Conservation (phyloP, 164 flowering plant genomes). For the Umbellularia californica region DNA sequence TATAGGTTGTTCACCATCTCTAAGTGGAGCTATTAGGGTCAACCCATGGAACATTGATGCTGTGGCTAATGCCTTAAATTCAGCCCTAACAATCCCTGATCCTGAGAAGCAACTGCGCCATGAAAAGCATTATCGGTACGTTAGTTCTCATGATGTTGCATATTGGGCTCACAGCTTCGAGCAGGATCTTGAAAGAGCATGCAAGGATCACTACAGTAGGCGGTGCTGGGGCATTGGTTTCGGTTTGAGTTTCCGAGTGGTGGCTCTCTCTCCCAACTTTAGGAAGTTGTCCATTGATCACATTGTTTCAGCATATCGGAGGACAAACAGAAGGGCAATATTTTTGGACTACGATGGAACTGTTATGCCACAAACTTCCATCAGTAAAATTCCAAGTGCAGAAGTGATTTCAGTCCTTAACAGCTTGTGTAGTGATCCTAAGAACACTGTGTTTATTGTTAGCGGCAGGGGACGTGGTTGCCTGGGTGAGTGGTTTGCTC, state of each 20-base stretch:
- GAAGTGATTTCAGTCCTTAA: slow-evolving; percentile 20
- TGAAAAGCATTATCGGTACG: slow-evolving; percentile 21
- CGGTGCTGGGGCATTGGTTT: slow-evolving; percentile 22
- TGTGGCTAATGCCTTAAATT: slow-evolving; percentile 15
- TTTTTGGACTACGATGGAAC: slow-evolving; percentile 23
- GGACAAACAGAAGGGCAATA: slow-evolving; percentile 19
- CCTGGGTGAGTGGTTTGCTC: slow-evolving; percentile 18
- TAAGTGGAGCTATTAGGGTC: slow-evolving; percentile 23
- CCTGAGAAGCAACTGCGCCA: slow-evolving; percentile 17
- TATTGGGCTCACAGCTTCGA: slow-evolving; percentile 21
- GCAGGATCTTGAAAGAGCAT: slow-evolving; percentile 17
- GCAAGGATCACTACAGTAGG: slow-evolving; percentile 14
- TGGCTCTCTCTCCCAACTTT: slow-evolving; percentile 14
- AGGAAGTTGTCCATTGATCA: slow-evolving; percentile 19
- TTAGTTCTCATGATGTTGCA: slow-evolving; percentile 19
- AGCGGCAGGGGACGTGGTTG: slow-evolving; percentile 18
- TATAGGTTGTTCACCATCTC: slow-evolving; percentile 21
- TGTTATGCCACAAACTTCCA: slow-evolving; percentile 15
- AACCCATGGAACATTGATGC: slow-evolving; percentile 22
- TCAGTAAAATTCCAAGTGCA: slow-evolving; percentile 12
- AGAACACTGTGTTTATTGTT: slow-evolving; percentile 17
- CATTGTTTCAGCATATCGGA: slow-evolving; percentile 13
- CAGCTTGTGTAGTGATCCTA: slow-evolving; percentile 18
- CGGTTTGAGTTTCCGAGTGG: slow-evolving; percentile 17
- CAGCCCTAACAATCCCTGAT: slow-evolving; percentile 11